These are phyloP conservation scores for Lentinula detonsa DNA, from an alignment of 768 basidiomycete genomes.

Conservation along the genomic window DNA sequence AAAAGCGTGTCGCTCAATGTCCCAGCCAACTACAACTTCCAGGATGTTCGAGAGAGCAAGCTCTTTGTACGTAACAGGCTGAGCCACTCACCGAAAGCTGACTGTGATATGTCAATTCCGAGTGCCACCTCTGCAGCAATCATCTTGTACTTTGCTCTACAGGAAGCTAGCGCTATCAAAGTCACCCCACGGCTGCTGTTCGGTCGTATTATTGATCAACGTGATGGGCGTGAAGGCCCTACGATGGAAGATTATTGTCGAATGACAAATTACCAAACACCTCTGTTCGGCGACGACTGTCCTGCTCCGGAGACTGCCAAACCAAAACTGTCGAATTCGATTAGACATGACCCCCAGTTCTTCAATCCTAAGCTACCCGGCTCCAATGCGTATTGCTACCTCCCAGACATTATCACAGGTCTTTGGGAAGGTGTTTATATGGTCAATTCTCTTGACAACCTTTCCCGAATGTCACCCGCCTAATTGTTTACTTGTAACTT, in stretches of 20 bases:
- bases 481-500: neutral
- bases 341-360: slow-evolving; percentile 27
- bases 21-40: no score
- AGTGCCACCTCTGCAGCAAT: slow-evolving; percentile 39
- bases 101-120: slow-evolving; percentile 15
- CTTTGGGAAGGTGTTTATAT: slow-evolving; percentile 58
- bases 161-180: slow-evolving; percentile 36
- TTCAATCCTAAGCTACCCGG: slow-evolving; percentile 22
- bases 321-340: slow-evolving; percentile 21
- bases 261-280: slow-evolving; percentile 36
- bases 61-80: neutral
- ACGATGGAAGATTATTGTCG: slow-evolving; percentile 47
- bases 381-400: slow-evolving; percentile 22
- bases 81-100: neutral
- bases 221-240: slow-evolving; percentile 40
- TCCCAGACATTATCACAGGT: slow-evolving; percentile 44
- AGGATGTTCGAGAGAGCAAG: neutral
- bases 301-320: neutral
- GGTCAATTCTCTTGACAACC: slow-evolving; percentile 24
- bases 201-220: slow-evolving; percentile 38
- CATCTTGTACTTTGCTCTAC: slow-evolving; percentile 46
- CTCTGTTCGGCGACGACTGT: slow-evolving; percentile 41
- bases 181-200: slow-evolving; percentile 47
- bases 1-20: neutral
- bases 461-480: neutral